Conservation (phyloP, 176 grass and related monocot species). For the Oryza brachyantha region DNA sequence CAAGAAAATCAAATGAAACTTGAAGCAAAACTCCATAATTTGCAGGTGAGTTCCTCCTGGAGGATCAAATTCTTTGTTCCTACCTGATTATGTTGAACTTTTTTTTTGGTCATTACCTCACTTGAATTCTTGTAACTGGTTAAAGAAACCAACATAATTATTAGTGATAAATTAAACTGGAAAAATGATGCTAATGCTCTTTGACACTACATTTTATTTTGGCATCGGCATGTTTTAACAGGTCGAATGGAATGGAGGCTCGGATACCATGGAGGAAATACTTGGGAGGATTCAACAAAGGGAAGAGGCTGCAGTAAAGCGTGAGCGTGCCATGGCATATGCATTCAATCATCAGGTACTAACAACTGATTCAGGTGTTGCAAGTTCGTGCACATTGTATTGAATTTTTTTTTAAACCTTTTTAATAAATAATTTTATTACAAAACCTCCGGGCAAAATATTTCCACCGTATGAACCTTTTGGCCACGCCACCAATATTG, state of each 20-base stretch:
- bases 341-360: slow-evolving; percentile 93
- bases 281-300: slow-evolving; percentile 84
- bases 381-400: neutral
- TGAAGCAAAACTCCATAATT: slow-evolving; percentile 83
- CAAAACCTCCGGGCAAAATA: too few relatives aligned
- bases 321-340: slow-evolving; percentile 88
- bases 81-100: neutral
- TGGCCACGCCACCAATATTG: too few relatives aligned
- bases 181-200: neutral
- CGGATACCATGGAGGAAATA: slow-evolving; percentile 77
- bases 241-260: slow-evolving; percentile 87
- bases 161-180: neutral
- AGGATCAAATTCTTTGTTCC: neutral
- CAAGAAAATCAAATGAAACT: slow-evolving; percentile 88
- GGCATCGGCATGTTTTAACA: slow-evolving; percentile 25
- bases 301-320: slow-evolving; percentile 92
- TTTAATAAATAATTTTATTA: too few relatives aligned
- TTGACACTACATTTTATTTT: neutral
- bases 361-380: neutral
- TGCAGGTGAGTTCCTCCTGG: slow-evolving; percentile 54
- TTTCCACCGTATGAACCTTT: too few relatives aligned
- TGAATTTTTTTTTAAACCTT: too few relatives aligned
- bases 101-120: neutral
- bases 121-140: neutral
- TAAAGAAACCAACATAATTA: neutral